Base-by-base conservation (phyloP, 768 basidiomycete genomes). In the Gloeopeniophorella convolvens region DNA sequence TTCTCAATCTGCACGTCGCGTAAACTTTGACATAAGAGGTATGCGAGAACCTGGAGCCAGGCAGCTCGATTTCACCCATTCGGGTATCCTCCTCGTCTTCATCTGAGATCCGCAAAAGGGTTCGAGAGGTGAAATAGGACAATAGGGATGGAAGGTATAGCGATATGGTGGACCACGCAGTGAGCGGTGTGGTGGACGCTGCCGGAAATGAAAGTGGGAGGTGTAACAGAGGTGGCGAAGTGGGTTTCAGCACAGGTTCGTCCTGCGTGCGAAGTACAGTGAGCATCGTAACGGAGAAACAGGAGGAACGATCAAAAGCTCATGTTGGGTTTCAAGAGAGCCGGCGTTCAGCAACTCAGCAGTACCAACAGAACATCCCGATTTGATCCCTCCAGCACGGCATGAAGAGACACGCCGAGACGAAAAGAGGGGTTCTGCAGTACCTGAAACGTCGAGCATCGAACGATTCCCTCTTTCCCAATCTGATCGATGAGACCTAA, bases 391-490 rank as follows among this genome's bases (percentile, higher is more conserved):
- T 33, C 24, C 21, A 20, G 11, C 46, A 40, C 42, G 31, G 33
- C 18, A 42, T 30, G 50, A 26, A 54, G 26, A 34, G 30, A 49
- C 57, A 53, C 61, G 60, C 61, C 56, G 32, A 40, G 23, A 31
- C 21, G 48, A 13, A 50, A 49, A 49, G 32, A 48, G 41, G 46
- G 34, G 39, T 47, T 42, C 31, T 54, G 36, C 20, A 50, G 34
- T 55, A 90, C 88, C 83, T 89, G 88, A 56, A 90, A 90, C 5
- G 89, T 89, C 20, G 86, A 86, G 56, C 81, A 75, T 28, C 87
- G 72, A 30, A 88, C 62, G 43, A 77, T 64, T 3, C 88, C 87
- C 55, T 69, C 69, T 50, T 76, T 71, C 12, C 80, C 79, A 11
- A 65, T 63, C 47, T 73, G 74, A 68, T 90, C 88, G 46, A 81